Evolutionary conservation across 2,329 filamentous ascomycete species (phyloP), one percentile per base, ranked within the genome.

Genomic region (Teratosphaeria nubilosa): DNA sequence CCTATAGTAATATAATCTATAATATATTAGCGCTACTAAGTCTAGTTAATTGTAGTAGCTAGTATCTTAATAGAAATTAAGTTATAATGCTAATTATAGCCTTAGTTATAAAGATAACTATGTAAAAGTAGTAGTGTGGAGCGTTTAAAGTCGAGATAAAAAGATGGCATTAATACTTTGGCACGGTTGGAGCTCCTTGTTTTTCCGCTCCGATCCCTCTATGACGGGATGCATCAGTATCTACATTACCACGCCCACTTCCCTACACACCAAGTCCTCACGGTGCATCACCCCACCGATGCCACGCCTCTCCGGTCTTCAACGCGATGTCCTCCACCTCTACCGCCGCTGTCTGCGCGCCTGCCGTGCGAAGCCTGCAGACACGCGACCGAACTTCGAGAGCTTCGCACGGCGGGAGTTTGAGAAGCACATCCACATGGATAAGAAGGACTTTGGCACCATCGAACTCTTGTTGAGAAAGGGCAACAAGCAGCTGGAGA

Each of bases 301-400:
- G 70, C 63, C 69, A 24, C 81, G 84, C 66, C 78, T 91, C 27
- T 95, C 91, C 7, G 94, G 94, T 37, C 78, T 97, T n/a, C 92
- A 97, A 72, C 86, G 83, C 67, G 90, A 96, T 68, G 92, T 96
- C 3, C 74, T 97, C 55, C 80, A 85, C 34, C 82, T 99, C 14
- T 99, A 97, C 72, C 85, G 92, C 59, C 83, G 85, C 70, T 97
- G 92, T 68, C 77, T 99, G 27, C 84, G 91, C 60, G 89, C 88
- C 68, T 85, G 87, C 59, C 83, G 86, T 60, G 86, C 85, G 68
- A 97, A 99, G 73, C 90, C 91, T 54, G 71, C 75, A 66, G 56
- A 59, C 1, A 64, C 59, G 9, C 64, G 69, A 14, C 61, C 64
- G 2, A 70, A 72, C 58, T 73, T 72, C 58, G 57, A 72, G 53